phyloP scores from a whole-genome alignment of 306 rosid genomes.

The Acacia acuminata region DNA sequence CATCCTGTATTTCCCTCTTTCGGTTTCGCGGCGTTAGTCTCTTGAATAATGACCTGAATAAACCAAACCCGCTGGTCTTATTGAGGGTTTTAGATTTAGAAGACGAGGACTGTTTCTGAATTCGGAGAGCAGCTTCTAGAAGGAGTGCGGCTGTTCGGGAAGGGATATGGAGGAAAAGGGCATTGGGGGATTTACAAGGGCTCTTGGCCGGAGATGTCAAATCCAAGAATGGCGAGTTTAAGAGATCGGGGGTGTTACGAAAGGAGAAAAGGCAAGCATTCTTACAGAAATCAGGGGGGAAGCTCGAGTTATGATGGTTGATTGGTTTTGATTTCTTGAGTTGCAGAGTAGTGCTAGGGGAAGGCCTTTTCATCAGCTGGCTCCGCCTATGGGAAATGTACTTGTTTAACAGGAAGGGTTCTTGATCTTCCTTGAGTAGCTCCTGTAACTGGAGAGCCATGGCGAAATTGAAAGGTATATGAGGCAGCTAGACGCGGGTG shows the following conservation, averaged over 20 bases:
- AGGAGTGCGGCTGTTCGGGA: slow-evolving; percentile 74
- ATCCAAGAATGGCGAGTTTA: slow-evolving; percentile 75
- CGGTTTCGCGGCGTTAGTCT: slow-evolving; percentile 46
- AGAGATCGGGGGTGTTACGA: slow-evolving; percentile 58
- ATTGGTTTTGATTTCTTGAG: slow-evolving; percentile 43
- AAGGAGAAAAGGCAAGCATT: slow-evolving; percentile 71
- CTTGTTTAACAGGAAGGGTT: slow-evolving; percentile 56
- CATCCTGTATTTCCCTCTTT: slow-evolving; percentile 41
- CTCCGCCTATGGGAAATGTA: slow-evolving; percentile 63
- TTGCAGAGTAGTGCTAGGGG: slow-evolving; percentile 36
- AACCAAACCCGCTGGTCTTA: slow-evolving; percentile 48
- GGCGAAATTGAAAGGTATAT: not conserved
- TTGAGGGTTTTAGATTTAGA: slow-evolving; percentile 42
- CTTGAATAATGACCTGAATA: slow-evolving; percentile 74
- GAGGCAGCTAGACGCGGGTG: not conserved
- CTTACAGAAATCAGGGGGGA: slow-evolving; percentile 48
- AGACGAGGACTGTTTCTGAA: slow-evolving; percentile 67
- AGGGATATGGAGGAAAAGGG: slow-evolving; percentile 78
- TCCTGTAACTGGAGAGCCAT: slow-evolving; percentile 57
- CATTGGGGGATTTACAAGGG: slow-evolving; percentile 69
- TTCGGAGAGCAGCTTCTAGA: slow-evolving; percentile 82
- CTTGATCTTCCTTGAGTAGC: slow-evolving; percentile 66
- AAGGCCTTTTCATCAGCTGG: slow-evolving; percentile 45
- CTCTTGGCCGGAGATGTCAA: slow-evolving; percentile 64
- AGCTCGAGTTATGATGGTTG: slow-evolving; percentile 31